Percentiles rank a stretch among this genome's conserved stretches.
Conservation (phyloP, 2,329 filamentous ascomycete genomes). For the Nectriaceae sp. region DNA sequence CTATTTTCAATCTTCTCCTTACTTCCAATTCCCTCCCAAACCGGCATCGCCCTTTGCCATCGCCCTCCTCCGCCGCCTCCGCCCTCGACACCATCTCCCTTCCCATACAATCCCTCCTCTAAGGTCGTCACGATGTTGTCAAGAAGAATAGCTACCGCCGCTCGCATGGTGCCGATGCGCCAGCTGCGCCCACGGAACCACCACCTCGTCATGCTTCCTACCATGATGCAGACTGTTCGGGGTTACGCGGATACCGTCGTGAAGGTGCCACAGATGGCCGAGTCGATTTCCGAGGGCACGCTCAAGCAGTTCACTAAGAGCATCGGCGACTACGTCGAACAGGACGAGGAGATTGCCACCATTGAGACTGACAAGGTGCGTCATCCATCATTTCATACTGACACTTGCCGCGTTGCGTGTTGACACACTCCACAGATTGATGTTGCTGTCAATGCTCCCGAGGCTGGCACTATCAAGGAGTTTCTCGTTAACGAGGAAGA, state of each 20-base stretch:
- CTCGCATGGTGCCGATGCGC: slow-evolving; percentile 47
- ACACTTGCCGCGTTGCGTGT: not conserved
- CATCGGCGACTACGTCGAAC: slow-evolving; percentile 90
- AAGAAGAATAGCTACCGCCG: slow-evolving; percentile 44
- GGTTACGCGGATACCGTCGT: slow-evolving; percentile 78
- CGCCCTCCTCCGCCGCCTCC: slow-evolving; percentile 15
- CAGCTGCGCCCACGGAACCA: slow-evolving; percentile 32
- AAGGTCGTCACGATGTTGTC: slow-evolving; percentile 41
- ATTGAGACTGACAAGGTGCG: slow-evolving; percentile 97
- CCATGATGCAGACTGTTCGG: slow-evolving; percentile 58
- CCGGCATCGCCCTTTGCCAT: too few relatives aligned
- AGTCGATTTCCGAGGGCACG: slow-evolving; percentile 97
- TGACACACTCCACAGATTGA: slow-evolving; percentile 67
- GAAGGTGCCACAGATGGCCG: slow-evolving; percentile 97
- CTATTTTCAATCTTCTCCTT: too few relatives aligned
- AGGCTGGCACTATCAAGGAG: slow-evolving; percentile 89
- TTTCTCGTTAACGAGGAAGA: slow-evolving; percentile 91
- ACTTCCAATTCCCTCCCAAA: too few relatives aligned
- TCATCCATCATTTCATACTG: not conserved
- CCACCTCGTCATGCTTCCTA: slow-evolving; percentile 44
- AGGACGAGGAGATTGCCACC: slow-evolving; percentile 96
- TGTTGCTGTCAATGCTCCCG: slow-evolving; percentile 91
- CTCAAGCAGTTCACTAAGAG: slow-evolving; percentile 93
- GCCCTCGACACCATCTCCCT: slow-evolving; percentile 18
- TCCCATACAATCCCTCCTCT: not conserved